Evolutionary conservation across 768 basidiomycete genomes (phyloP).

Genomic region (Leucocoprinus leucothites): DNA sequence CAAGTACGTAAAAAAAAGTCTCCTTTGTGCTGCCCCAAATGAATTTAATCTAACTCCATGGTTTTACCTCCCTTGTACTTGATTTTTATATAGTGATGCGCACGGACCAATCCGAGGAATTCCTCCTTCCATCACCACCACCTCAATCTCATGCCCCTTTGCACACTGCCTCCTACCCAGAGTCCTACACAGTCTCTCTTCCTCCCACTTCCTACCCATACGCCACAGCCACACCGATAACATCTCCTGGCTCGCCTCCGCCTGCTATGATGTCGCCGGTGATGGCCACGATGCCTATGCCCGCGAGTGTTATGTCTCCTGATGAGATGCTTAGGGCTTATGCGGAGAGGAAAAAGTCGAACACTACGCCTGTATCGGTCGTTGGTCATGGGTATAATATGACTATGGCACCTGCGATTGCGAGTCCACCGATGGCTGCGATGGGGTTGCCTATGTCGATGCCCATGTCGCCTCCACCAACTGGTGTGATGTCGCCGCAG

Average conservation of each 20-base stretch:
- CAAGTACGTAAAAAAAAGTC: slow-evolving; percentile 39
- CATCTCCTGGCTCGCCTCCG: background rate
- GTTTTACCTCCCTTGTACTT: no score
- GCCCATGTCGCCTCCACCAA: background rate
- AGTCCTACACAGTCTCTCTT: no score
- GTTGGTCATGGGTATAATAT: slow-evolving; percentile 19
- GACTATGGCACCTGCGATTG: slow-evolving; percentile 21
- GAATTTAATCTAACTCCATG: slow-evolving; percentile 12
- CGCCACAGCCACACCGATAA: no score
- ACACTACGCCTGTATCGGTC: slow-evolving; percentile 11
- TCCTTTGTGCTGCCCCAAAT: background rate
- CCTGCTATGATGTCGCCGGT: slow-evolving; percentile 23
- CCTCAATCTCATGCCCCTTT: slow-evolving; percentile 15
- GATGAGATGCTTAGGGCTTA: slow-evolving; percentile 77
- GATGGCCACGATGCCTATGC: slow-evolving; percentile 29
- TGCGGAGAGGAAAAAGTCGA: slow-evolving; percentile 24
- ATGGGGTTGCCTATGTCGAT: background rate
- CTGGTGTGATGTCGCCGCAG: background rate
- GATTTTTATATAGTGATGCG: slow-evolving; percentile 69
- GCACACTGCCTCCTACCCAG: no score
- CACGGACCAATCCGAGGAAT: slow-evolving; percentile 47
- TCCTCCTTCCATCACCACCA: slow-evolving; percentile 39
- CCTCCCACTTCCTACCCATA: no score
- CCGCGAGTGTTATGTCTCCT: slow-evolving; percentile 46
- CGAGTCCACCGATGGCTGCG: slow-evolving; percentile 6